phyloP scores from a whole-genome alignment of 176 grass and related monocot genomes.

The sorghum (Sorghum bicolor) region Sorghum_bicolor_NCBIv3 NC_012872.2:51676001-51676500 shows the following conservation, averaged over 20 bases:
- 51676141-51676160: not conserved
- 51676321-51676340: not conserved
- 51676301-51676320: not conserved
- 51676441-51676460: not conserved
- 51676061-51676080: constrained; percentile 35
- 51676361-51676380: not conserved
- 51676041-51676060: constrained; percentile 36
- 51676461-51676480: not conserved
- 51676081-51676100: constrained; percentile 39
- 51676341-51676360: not conserved
- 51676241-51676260: constrained; percentile 23
- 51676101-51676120: constrained; percentile 29
- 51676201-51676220: constrained; percentile 36
- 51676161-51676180: not conserved
- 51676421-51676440: constrained; percentile 8
- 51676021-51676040: not conserved
- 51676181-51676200: not conserved
- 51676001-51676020: not conserved
- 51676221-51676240: not conserved
- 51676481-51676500: not conserved
- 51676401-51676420: constrained; percentile 5
- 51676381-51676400: not conserved
- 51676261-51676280: constrained; percentile 15
- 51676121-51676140: constrained; percentile 20
- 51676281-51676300: not conserved